Conservation (phyloP, 2,329 filamentous ascomycete species). For the Myriosclerotinia curreyana region DNA sequence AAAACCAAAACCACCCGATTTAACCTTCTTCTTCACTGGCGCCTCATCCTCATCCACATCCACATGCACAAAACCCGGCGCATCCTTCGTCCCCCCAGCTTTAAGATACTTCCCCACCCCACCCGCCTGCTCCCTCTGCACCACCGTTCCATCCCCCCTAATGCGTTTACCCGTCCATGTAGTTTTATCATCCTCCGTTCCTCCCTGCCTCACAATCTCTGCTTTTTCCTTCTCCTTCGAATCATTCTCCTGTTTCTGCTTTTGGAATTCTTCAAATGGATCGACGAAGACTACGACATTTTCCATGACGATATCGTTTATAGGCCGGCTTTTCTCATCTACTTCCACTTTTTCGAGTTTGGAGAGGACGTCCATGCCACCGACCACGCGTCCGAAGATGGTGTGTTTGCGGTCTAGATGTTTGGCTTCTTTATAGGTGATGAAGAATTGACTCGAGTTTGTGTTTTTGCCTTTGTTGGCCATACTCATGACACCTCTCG, state of each 20-base stretch:
- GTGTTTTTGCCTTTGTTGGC: conserved; percentile 99
- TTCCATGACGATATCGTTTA: conserved; percentile 74
- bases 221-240: conserved; percentile 55
- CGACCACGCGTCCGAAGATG: conserved; percentile 86
- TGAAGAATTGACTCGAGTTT: conserved; percentile 93
- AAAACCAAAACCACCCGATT: conserved; percentile 76
- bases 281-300: conserved; percentile 86
- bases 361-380: conserved; percentile 67
- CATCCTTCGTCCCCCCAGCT: conserved; percentile 45
- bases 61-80: conserved; percentile 51
- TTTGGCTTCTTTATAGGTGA: conserved; percentile 78
- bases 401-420: conserved; percentile 96
- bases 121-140: conserved; percentile 44
- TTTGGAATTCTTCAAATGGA: conserved; percentile 90
- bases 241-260: conserved; percentile 66
- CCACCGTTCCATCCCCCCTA: conserved; percentile 60
- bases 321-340: conserved; percentile 71
- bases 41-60: conserved; percentile 67
- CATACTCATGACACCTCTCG: conserved; percentile 82
- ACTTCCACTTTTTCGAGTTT: conserved; percentile 75
- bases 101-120: conserved; percentile 81
- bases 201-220: conserved; percentile 61
- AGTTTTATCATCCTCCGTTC: conserved; percentile 80
- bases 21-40: conserved; percentile 77
- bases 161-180: conserved; percentile 97